Evolutionary conservation across 2,329 filamentous ascomycete genomes (phyloP), one percentile per base, ranked within the genome.

Genomic region (Epichloe bromicola): DNA sequence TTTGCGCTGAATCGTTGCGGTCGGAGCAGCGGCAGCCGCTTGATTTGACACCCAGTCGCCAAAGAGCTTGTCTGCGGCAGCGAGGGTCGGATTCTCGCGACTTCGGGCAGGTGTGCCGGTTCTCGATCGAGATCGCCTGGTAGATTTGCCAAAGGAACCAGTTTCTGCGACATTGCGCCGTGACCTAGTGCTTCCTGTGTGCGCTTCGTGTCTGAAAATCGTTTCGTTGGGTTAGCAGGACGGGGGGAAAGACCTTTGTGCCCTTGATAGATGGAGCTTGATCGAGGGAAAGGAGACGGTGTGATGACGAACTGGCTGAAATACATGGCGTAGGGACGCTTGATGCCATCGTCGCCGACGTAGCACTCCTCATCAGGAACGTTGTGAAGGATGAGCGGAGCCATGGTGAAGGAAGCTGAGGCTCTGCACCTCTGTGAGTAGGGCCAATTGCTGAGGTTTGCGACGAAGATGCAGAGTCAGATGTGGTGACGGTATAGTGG

Each of bases 311-410:
- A 83, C 79, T 80, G 76, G 60, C 78, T 75, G 60, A 80, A 82
- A 38, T 82, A 73, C 74, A 84, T 80, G 55, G 80, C 81, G 61
- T 83, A 85, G 2, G 81, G 81, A 54, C 81, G 70, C 63, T 78
- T 77, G 56, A 83, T 63, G 54, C 81, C 81, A 66, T 84, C 81
- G 49, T 82, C 78, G 52, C 81, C 81, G 5, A 79, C 68, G 62
- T 83, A 84, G 47, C 80, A 76, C 62, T 84, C 81, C 48, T 84
- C 80, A 57, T 84, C 80, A 51, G 80, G 80, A 56, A 84, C 81
- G 62, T 83, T 83, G 62, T 85, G 81, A 36, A 85, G 69, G 60
- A 84, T 83, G 52, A 84, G 70, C 57, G 81, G 81, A 52, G 79
- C 75, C 79, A 83, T 83, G 49, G 43, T 36, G 37, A 17, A 4